phyloP scores from a whole-genome alignment of 2,329 filamentous ascomycete species.

The Nothopassalora personata region DNA sequence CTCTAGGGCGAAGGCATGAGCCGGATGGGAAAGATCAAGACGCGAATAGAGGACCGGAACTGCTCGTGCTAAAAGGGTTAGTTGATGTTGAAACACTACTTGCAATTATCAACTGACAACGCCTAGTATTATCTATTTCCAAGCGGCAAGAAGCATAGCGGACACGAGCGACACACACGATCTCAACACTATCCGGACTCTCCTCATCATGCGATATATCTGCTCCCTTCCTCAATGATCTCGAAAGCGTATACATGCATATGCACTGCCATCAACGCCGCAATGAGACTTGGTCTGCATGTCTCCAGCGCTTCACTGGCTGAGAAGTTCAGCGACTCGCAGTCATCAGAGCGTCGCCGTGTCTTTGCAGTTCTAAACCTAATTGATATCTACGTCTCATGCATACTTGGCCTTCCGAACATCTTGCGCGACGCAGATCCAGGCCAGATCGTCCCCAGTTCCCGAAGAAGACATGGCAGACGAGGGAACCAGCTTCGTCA shows the following conservation, averaged over 20 bases:
- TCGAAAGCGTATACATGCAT: constrained; percentile 25
- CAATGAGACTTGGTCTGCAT: constrained; percentile 25
- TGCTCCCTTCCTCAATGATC: constrained; percentile 23
- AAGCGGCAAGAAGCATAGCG: constrained; percentile 16
- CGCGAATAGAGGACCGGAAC: neutral
- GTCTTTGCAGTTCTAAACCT: constrained; percentile 21
- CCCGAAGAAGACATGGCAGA: constrained; percentile 3
- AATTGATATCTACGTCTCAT: constrained; percentile 21
- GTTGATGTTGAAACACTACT: neutral
- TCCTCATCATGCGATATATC: constrained; percentile 27
- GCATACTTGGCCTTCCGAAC: constrained; percentile 18
- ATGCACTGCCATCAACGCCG: constrained; percentile 23
- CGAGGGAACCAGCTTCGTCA: neutral
- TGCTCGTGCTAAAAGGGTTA: constrained; percentile 8
- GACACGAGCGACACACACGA: constrained; percentile 24
- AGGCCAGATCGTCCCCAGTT: constrained; percentile 1
- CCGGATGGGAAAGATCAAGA: neutral
- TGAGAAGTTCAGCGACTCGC: constrained; percentile 4
- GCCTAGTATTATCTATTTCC: constrained; percentile 17
- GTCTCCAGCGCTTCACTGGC: constrained; percentile 4
- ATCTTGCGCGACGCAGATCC: constrained; percentile 18
- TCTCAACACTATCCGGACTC: constrained; percentile 21
- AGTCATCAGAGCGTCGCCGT: constrained; percentile 7
- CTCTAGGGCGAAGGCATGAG: constrained; percentile 9
- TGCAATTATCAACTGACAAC: constrained; percentile 1